phyloP scores from a whole-genome alignment of 192 early-diverging fungal genomes.

The Podila epicladia region DNA sequence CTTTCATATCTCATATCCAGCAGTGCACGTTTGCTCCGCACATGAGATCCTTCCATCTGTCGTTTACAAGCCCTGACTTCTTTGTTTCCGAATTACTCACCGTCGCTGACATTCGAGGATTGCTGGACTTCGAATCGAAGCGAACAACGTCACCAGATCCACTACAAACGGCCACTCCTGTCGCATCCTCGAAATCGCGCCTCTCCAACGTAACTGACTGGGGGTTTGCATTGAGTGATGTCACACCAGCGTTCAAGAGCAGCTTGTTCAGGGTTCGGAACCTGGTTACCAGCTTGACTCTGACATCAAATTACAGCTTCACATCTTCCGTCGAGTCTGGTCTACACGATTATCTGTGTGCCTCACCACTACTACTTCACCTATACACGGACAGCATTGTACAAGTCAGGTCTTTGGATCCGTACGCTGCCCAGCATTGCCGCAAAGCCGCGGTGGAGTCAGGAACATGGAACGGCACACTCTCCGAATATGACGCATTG shows the following conservation, averaged over 20 bases:
- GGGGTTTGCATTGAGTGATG: not conserved
- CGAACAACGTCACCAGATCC: not conserved
- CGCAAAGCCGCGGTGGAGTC: not conserved
- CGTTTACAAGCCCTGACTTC: not conserved
- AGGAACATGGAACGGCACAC: not conserved
- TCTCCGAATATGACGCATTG: not conserved
- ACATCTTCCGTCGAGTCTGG: not conserved
- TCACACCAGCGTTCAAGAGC: not conserved
- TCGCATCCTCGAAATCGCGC: not conserved
- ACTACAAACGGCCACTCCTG: not conserved
- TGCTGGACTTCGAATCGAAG: not conserved
- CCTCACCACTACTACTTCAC: not conserved
- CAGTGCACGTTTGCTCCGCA: not conserved
- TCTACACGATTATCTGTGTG: not conserved
- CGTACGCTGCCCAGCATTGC: not conserved
- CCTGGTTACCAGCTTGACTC: not conserved
- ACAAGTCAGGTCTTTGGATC: not conserved
- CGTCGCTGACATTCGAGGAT: not conserved
- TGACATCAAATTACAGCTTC: not conserved
- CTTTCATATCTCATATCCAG: not conserved
- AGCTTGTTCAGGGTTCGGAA: not conserved
- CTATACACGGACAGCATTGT: not conserved
- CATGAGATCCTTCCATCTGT: not conserved
- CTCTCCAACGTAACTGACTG: not conserved
- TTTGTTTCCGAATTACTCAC: not conserved